A percentile compares a stretch with the other conserved stretches of the same genome.
Conservation (phyloP, 352 stramenopile species). For the Phytophthora pinifolia region DNA sequence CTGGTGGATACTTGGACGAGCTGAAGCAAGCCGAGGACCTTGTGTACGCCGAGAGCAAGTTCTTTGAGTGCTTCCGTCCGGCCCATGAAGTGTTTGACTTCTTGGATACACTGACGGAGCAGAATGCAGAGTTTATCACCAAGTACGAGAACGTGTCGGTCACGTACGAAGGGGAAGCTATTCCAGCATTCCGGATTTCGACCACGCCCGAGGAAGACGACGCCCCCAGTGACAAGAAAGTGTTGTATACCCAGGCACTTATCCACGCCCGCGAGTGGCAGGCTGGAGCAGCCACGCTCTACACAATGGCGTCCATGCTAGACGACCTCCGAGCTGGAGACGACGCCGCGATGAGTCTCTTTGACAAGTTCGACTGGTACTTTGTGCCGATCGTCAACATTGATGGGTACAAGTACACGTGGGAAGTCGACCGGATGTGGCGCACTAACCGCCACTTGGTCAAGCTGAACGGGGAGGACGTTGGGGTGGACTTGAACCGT, state of each 20-base stretch:
- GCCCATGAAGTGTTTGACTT: conserved; percentile 63
- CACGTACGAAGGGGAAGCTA: conserved; percentile 53
- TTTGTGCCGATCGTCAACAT: conserved; percentile 82
- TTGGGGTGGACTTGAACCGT: conserved; percentile 73
- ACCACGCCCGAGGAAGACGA: conserved; percentile 13
- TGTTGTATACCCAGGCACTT: conserved; percentile 62
- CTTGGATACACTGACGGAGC: conserved; percentile 46
- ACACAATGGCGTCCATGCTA: conserved; percentile 43
- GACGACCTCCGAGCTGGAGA: conserved; percentile 37
- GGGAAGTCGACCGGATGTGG: conserved; percentile 63
- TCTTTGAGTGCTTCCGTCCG: conserved; percentile 76
- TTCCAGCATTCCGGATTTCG: conserved; percentile 68
- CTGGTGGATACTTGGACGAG: conserved; percentile 45
- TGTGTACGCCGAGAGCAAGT: conserved; percentile 49
- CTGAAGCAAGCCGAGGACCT: conserved; percentile 19
- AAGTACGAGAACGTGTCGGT: conserved; percentile 52
- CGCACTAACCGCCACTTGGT: conserved; percentile 55
- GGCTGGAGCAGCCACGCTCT: conserved; percentile 45
- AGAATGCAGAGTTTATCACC: conserved; percentile 49
- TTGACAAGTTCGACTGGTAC: conserved; percentile 69
- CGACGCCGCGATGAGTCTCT: conserved; percentile 17
- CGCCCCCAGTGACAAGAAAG: conserved; percentile 23
- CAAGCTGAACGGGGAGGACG: conserved; percentile 29
- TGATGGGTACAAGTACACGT: conserved; percentile 79
- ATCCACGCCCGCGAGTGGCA: conserved; percentile 69